Evolutionary conservation across 106 monocot species (phyloP).

Genomic region (Platanthera zijinensis): DNA sequence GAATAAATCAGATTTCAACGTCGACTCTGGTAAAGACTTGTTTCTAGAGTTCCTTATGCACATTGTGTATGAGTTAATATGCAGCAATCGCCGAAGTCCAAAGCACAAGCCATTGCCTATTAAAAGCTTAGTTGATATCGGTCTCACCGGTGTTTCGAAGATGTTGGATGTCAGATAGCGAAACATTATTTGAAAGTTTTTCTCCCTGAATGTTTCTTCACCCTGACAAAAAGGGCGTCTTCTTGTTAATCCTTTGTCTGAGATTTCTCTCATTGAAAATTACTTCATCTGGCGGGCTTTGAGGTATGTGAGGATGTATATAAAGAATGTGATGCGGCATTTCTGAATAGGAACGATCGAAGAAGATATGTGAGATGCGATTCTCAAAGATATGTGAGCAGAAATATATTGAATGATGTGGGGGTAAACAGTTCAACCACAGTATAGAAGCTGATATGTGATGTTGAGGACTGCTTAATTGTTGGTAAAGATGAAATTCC

Average conservation of each 20-base stretch:
- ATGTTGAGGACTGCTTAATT: no score
- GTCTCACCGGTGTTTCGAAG: not conserved
- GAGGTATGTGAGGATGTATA: not conserved
- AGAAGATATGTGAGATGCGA: no score
- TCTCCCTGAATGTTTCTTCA: not conserved
- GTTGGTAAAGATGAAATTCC: no score
- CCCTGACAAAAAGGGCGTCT: not conserved
- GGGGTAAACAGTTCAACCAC: no score
- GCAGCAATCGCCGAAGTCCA: slow-evolving; percentile 17
- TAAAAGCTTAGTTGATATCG: slow-evolving; percentile 11
- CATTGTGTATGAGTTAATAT: slow-evolving; percentile 36
- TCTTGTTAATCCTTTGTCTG: not conserved
- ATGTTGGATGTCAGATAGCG: slow-evolving; percentile 21
- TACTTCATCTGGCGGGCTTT: not conserved
- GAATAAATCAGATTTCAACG: slow-evolving; percentile 8
- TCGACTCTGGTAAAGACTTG: slow-evolving; percentile 22
- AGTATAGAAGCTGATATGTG: no score
- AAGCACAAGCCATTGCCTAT: slow-evolving; percentile 15
- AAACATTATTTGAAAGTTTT: not conserved
- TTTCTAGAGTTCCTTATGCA: slow-evolving; percentile 75
- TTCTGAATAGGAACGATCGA: no score
- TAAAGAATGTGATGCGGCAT: no score
- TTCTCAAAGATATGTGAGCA: no score
- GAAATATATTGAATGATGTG: no score
- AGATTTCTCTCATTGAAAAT: not conserved